Evolutionary conservation across 495 filamentous ascomycete genomes (phyloP).

Genomic region (Zalerion maritima): DNA sequence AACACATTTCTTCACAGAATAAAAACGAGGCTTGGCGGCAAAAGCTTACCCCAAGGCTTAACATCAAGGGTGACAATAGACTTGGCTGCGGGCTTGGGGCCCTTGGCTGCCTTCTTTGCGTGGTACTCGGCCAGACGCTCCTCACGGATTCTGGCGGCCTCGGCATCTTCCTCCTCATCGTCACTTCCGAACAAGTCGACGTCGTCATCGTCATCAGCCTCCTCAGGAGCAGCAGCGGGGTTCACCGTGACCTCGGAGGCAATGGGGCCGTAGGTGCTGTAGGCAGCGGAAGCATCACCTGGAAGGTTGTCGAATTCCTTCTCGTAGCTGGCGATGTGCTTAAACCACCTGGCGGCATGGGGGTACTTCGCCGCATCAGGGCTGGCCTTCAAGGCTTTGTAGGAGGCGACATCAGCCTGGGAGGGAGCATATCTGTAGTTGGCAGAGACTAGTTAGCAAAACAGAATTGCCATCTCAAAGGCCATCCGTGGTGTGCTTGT

Average conservation of each 20-base stretch:
- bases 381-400: slow-evolving; percentile 66
- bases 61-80: slow-evolving; percentile 90
- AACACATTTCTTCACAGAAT: not conserved
- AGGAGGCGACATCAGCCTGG: slow-evolving; percentile 90
- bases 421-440: slow-evolving; percentile 57
- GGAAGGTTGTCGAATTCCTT: slow-evolving; percentile 80
- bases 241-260: slow-evolving; percentile 55
- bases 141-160: slow-evolving; percentile 67
- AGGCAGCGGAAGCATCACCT: slow-evolving; percentile 76
- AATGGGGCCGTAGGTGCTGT: slow-evolving; percentile 87
- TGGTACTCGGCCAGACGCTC: slow-evolving; percentile 84
- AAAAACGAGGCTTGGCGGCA: slow-evolving; percentile 2
- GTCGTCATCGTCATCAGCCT: slow-evolving; percentile 66
- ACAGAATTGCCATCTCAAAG: slow-evolving; percentile 1
- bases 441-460: slow-evolving; percentile 11
- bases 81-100: slow-evolving; percentile 84
- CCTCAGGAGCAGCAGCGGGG: slow-evolving; percentile 58
- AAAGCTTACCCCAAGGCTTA: slow-evolving; percentile 90
- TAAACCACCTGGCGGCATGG: slow-evolving; percentile 93
- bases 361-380: slow-evolving; percentile 80
- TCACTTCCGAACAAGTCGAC: slow-evolving; percentile 80
- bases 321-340: slow-evolving; percentile 86
- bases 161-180: slow-evolving; percentile 86
- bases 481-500: not conserved
- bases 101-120: slow-evolving; percentile 92